A percentile compares a stretch with the other conserved stretches of the same genome.
Conservation (phyloP, 2,329 filamentous ascomycete genomes). For the Cladosporium halotolerans region DNA sequence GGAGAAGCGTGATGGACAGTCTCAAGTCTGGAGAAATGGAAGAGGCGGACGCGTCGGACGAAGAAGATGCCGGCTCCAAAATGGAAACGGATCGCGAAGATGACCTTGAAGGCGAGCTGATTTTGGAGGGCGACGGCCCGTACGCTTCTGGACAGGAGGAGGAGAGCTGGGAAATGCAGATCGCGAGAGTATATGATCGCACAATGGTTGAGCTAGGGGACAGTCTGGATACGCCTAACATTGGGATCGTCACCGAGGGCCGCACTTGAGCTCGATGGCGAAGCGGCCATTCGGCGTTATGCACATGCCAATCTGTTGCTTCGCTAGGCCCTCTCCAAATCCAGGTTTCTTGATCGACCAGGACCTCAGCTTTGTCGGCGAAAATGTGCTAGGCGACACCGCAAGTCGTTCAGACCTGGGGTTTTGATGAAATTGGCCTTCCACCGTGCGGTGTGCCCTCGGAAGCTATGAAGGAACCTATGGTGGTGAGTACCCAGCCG, state of each 20-base stretch:
- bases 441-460: too few relatives aligned
- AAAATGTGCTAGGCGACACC: too few relatives aligned
- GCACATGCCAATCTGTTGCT: too few relatives aligned
- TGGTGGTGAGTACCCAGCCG: too few relatives aligned
- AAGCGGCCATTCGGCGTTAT: background rate
- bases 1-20: constrained; percentile 63
- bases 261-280: constrained; percentile 13
- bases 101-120: constrained; percentile 27
- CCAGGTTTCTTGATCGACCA: too few relatives aligned
- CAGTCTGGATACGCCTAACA: constrained; percentile 48
- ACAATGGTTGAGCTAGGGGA: constrained; percentile 71
- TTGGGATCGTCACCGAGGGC: constrained; percentile 42
- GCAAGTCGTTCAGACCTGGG: too few relatives aligned
- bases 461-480: too few relatives aligned
- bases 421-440: too few relatives aligned
- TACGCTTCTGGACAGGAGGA: constrained; percentile 27
- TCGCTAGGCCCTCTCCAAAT: too few relatives aligned
- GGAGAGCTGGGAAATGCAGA: constrained; percentile 56
- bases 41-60: constrained; percentile 34
- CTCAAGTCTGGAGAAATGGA: constrained; percentile 51
- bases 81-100: constrained; percentile 41
- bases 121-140: constrained; percentile 24
- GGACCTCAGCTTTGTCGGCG: too few relatives aligned
- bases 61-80: constrained; percentile 28
- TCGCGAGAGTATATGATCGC: constrained; percentile 70